Conservation (phyloP, 1,139 yeast species). For the Hansenula anomala region DNA sequence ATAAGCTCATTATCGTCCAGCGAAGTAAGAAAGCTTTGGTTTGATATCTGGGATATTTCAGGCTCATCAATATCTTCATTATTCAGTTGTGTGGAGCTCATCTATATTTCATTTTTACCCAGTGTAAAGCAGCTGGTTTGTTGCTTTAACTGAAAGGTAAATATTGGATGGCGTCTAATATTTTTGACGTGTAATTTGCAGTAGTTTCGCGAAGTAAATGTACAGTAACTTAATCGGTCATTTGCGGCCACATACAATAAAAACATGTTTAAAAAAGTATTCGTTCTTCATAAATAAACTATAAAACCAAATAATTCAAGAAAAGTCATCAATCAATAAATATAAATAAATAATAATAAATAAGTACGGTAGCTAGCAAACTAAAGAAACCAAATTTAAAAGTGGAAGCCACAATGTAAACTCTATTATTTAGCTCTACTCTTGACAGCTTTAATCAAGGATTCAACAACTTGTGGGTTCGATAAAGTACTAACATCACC, state of each 20-base stretch:
- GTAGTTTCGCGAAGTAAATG: too few species aligned
- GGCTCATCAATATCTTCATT: neutral
- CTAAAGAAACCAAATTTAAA: neutral
- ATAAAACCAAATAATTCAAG: too few species aligned
- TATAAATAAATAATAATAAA: neutral
- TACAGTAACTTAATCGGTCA: too few species aligned
- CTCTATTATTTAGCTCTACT: constrained; percentile 11
- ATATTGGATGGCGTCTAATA: too few species aligned
- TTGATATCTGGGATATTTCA: constrained; percentile 10
- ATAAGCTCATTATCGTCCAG: constrained; percentile 39
- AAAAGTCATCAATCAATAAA: too few species aligned
- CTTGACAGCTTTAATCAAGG: constrained; percentile 58
- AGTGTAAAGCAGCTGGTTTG: too few species aligned
- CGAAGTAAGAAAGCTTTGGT: constrained; percentile 24
- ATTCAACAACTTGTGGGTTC: constrained; percentile 65
- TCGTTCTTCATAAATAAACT: too few species aligned
- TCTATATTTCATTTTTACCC: neutral
- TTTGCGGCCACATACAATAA: neutral
- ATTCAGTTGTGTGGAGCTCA: neutral
- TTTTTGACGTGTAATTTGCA: too few species aligned
- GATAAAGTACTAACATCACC: constrained; percentile 79
- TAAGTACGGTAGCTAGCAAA: too few species aligned
- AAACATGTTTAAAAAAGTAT: too few species aligned
- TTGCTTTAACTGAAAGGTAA: too few species aligned
- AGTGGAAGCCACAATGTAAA: too few species aligned